Evolutionary conservation across 2,329 filamentous ascomycete genomes (phyloP).

Genomic region (Alternaria gansuensis): DNA sequence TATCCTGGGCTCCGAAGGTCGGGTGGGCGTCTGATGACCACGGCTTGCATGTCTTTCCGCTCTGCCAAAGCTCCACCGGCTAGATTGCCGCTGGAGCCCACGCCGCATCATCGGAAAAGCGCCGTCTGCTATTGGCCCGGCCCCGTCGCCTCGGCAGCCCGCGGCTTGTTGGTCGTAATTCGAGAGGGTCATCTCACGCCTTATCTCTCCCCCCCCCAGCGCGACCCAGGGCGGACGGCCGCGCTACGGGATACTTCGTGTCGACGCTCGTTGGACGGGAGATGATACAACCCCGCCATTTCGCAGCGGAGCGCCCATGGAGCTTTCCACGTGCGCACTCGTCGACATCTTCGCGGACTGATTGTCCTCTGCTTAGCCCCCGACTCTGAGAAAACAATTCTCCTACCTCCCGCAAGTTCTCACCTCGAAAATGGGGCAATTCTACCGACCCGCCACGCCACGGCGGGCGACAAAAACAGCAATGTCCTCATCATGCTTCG

Average conservation of each 20-base stretch:
- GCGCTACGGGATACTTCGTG: conserved; percentile 22
- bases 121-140: conserved; percentile 41
- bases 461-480: conserved; percentile 19
- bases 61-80: conserved; percentile 37
- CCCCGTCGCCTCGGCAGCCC: conserved; percentile 26
- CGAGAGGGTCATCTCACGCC: conserved; percentile 43
- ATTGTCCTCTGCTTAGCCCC: conserved; percentile 14
- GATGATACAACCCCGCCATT: conserved; percentile 32
- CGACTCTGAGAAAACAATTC: conserved; percentile 16
- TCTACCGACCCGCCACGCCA: conserved; percentile 26
- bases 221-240: conserved; percentile 33
- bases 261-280: conserved; percentile 41
- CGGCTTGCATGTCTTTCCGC: conserved; percentile 42
- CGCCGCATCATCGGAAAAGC: conserved; percentile 39
- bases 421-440: conserved; percentile 13
- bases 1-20: conserved; percentile 44
- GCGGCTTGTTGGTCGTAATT: conserved; percentile 48
- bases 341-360: conserved; percentile 33
- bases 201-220: conserved; percentile 40
- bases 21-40: conserved; percentile 40
- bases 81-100: conserved; percentile 47
- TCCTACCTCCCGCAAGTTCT: conserved; percentile 10
- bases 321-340: conserved; percentile 22
- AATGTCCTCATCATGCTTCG: conserved; percentile 31
- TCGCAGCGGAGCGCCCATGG: conserved; percentile 35